Evolutionary conservation across 768 basidiomycete species (phyloP), one percentile per base, ranked within the genome.

Genomic region (Amanita exitialis): DNA sequence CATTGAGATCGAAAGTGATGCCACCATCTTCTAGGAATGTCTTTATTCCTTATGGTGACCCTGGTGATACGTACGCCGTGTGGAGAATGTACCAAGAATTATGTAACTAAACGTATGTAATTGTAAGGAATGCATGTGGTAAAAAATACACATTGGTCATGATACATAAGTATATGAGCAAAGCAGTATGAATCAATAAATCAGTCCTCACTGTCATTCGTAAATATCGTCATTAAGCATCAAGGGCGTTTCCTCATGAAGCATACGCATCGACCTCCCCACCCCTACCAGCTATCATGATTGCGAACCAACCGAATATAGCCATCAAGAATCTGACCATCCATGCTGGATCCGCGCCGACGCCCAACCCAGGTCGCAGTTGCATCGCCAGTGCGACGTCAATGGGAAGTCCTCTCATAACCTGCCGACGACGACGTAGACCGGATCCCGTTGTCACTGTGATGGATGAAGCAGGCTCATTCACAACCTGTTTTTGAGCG

Each of bases 1-100:
- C 1, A 87, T 92, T 58, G 88, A 89, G 53, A 90, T 91, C 52
- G 76, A 82, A 53, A 90, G 87, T 53, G 89, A 91, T 54, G 89
- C 89, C 2, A 91, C 89, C 1, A 78, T 90, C 4, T 90, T 90
- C 59, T 90, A 57, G 58, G 46, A 43, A 12, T 23, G 6, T 16
- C 6, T 43, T n/a, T 12, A 9, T 12, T 16, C 39, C 20, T 41
- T 41, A 18, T 20, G 13, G n/a, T 43, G 25, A 16, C 39, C 20
- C 8, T 16, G 20, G 5, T 39, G 3, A 23, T 20, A 23, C n/a
- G 15, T 15, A 13, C 18, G 5, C 42, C 13, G 5, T 47, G 34
- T 25, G 27, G 27, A 30, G 12, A 21, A n/a, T 48, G 37, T 36
- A n/a, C 36, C 28, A 27, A 25, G 20, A 16, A 43, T 42, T 50